Base-by-base conservation (phyloP, 805 yeast genomes). In the Wickerhamiella kazuoi region DNA sequence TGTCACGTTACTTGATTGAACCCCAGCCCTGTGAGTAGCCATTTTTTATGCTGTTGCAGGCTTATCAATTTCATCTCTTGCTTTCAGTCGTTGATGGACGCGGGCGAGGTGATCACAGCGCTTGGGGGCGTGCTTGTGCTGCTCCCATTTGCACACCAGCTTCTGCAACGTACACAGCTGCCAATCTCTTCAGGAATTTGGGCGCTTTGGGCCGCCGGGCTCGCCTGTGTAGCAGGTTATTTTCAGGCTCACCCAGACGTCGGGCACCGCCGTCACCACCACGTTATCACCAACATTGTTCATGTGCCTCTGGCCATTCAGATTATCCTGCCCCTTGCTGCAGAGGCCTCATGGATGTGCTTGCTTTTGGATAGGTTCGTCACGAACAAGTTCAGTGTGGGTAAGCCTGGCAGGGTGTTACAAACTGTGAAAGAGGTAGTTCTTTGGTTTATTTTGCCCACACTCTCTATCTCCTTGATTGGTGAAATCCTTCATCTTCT, bases 241-340 rank as follows among this genome's bases (percentile, higher is more conserved):
- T 38, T 34, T 17, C 18, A 29, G 18, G 17, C 13, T 28, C 41
- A 38, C 23, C 37, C 37, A 4, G 14, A 16, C 6, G 23, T 30
- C 6, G 23, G 21, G 13, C 37, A 33, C 23, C 9, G n/a, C 18
- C 37, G 29, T 13, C 36, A 28, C 21, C 20, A 38, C 8, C 41
- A 38, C 21, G 32, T 21, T 15, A 30, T 38, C 17, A 34, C 37
- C 19, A 34, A 38, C 30, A 28, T 38, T 20, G 29, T 34, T 14
- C 30, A 34, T n/a, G 24, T 34, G 24, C 37, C 41, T 4, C 18
- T 6, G 3, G 28, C 33, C 13, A 13, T 26, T 13, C 14, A 14
- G 7, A 13, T 33, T 16, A 32, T 35, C 5, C 21, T 38, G n/a
- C 34, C 34, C 13, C 8, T 21, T 6, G 15, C 20, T 5, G 36